Evolutionary conservation across 2,329 filamentous ascomycete genomes (phyloP).

Genomic region (Septoria linicola): DNA sequence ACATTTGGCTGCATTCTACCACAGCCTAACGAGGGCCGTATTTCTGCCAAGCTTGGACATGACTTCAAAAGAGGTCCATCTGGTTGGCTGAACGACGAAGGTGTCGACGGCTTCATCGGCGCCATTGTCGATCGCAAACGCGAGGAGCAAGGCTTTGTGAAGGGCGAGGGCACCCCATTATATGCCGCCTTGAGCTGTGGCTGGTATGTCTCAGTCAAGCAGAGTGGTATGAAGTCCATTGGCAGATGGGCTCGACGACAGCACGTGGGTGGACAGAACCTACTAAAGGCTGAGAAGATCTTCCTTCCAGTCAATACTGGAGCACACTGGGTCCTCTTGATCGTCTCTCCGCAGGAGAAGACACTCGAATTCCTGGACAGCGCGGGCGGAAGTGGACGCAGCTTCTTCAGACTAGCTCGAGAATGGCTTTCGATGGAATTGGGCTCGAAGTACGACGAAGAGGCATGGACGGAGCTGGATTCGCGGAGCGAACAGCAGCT

Average conservation of each 20-base stretch:
- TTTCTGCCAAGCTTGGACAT: not conserved
- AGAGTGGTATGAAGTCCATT: slow-evolving; percentile 50
- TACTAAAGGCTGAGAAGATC: slow-evolving; percentile 65
- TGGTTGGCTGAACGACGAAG: slow-evolving; percentile 74
- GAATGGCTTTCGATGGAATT: slow-evolving; percentile 61
- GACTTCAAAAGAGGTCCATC: slow-evolving; percentile 29
- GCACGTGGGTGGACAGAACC: slow-evolving; percentile 59
- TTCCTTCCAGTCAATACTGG: slow-evolving; percentile 63
- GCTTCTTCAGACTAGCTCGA: slow-evolving; percentile 34
- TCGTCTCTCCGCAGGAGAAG: slow-evolving; percentile 61
- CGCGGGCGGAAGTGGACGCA: slow-evolving; percentile 48
- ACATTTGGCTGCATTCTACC: slow-evolving; percentile 64
- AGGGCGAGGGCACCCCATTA: slow-evolving; percentile 43
- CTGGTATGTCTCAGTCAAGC: slow-evolving; percentile 59
- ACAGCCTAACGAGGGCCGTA: slow-evolving; percentile 32
- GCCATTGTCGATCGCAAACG: slow-evolving; percentile 60
- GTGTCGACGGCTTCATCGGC: slow-evolving; percentile 66
- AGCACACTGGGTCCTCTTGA: slow-evolving; percentile 70
- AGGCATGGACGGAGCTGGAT: slow-evolving; percentile 59
- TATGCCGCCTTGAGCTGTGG: slow-evolving; percentile 65
- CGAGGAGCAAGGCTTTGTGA: slow-evolving; percentile 53
- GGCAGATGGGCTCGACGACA: slow-evolving; percentile 58
- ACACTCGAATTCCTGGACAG: slow-evolving; percentile 71
- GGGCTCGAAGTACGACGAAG: slow-evolving; percentile 52
- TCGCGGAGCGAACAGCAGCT: slow-evolving; percentile 57